Evolutionary conservation across 208 protist genomes (phyloP).

Genomic region (Leishmania guyanensis): DNA sequence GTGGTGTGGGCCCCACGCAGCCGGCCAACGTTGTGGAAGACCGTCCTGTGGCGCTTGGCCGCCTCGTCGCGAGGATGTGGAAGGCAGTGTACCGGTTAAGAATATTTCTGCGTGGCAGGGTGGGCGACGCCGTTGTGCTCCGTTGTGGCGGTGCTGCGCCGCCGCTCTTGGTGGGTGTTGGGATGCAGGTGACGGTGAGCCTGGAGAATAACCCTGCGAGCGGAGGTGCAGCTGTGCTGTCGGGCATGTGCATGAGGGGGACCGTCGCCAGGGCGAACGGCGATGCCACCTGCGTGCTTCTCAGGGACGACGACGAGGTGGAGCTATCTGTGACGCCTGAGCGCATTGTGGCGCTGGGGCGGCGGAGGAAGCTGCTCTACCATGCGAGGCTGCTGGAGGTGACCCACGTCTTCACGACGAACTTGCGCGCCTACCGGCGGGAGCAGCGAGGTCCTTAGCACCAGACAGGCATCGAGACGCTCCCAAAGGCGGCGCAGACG

Average conservation of each 20-base stretch:
- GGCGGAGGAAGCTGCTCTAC: constrained; percentile 45
- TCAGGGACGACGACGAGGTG: constrained; percentile 81
- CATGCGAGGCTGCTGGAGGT: constrained; percentile 69
- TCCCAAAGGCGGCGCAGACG: constrained; percentile 19
- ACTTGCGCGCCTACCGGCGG: constrained; percentile 49
- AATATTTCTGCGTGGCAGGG: constrained; percentile 7
- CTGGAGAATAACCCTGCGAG: constrained; percentile 20
- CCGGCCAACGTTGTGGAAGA: constrained; percentile 53
- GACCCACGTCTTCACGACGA: constrained; percentile 59
- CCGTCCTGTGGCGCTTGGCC: constrained; percentile 56
- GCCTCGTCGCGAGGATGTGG: constrained; percentile 48
- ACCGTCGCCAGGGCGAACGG: constrained; percentile 77
- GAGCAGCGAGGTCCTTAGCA: constrained; percentile 60
- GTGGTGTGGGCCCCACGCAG: constrained; percentile 49
- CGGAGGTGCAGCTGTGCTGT: constrained; percentile 5
- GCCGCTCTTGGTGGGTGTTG: constrained; percentile 34
- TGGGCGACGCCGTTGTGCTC: constrained; percentile 11
- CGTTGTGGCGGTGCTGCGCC: constrained; percentile 10
- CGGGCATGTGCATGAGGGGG: constrained; percentile 60
- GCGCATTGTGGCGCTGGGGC: constrained; percentile 55
- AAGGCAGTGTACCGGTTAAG: constrained; percentile 53
- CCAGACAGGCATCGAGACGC: constrained; percentile 37
- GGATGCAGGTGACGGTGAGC: constrained; percentile 39
- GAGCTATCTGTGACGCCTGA: constrained; percentile 73
- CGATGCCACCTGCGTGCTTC: constrained; percentile 77